Base-by-base conservation (phyloP, 108 stramenopile genomes). In the Stephanodiscus minutulus region DNA sequence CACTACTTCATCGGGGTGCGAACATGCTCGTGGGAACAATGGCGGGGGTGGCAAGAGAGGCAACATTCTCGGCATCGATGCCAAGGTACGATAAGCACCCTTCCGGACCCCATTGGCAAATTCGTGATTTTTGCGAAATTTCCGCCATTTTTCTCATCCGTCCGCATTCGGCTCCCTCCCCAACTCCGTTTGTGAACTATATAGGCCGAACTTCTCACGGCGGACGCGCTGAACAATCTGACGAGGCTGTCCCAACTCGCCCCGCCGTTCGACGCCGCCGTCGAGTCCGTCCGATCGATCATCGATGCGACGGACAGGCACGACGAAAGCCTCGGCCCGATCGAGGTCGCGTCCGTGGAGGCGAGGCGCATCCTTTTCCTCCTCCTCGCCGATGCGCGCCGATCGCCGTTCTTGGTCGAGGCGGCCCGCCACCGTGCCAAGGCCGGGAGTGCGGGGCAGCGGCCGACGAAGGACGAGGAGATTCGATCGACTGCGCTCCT, bases 321-420 rank as follows among this genome's bases (percentile, higher is more conserved):
- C 28, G 64, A 73, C 10, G 44, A n/a, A n/a, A n/a, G 46, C 15
- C 52, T 68, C 46, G 57, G 56, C 18, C 41, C 55, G 17, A 35
- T 82, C 6, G 66, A 83, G 54, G 20, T 52, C 21, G 67, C 74
- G 10, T 85, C 83, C 12, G 49, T 75, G 3, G 84, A 88, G 70
- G 86, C 86, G 9, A 76, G 91, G 25, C 76, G 88, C 3, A 46
- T 92, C 9, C 61, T 89, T 7, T 88, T 88, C 64, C 65, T 72
- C n/a, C 64, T 88, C 9, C 70, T 92, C n/a, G 77, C 70, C n/a
- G 77, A 87, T 52, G 5, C 74, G 5, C 37, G 50, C 15, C 48
- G 61, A 20, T 90, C 91, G 0, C 91, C 88, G 36, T 79, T 87
- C 31, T 76, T 92, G 20, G 52, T 65, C 12, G 44, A 61, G n/a